Percentiles rank a stretch among this genome's conserved stretches.
phyloP scores from a whole-genome alignment of 441 rosid genomes.

The Sinapis alba region DNA sequence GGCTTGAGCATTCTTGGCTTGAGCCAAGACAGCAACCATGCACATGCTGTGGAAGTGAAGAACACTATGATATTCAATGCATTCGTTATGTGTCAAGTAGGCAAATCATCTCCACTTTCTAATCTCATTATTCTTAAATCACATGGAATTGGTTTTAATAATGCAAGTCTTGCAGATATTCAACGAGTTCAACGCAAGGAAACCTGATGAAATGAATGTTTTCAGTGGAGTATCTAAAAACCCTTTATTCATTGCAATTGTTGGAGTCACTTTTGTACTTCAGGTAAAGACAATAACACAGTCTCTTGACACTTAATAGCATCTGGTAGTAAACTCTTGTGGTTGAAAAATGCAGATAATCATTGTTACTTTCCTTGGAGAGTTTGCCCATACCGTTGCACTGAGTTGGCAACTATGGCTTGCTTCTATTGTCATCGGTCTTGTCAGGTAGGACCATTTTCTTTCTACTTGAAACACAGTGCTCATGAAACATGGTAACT shows the following conservation, averaged over 20 bases:
- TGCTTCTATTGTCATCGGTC: constrained; percentile 61
- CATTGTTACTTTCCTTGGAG: constrained; percentile 82
- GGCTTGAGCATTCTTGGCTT: constrained; percentile 65
- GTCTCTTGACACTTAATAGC: not conserved
- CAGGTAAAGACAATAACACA: constrained; percentile 54
- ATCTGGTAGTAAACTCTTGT: constrained; percentile 22
- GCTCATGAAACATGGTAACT: constrained; percentile 5
- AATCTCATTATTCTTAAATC: not conserved
- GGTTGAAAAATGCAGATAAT: constrained; percentile 55
- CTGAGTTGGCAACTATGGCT: constrained; percentile 83
- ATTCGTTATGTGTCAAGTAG: constrained; percentile 90
- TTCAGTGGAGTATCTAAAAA: constrained; percentile 78
- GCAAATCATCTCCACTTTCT: constrained; percentile 12
- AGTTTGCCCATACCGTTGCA: constrained; percentile 69
- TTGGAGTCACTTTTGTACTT: constrained; percentile 67
- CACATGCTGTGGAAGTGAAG: constrained; percentile 64
- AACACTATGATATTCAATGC: constrained; percentile 93
- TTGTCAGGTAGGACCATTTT: constrained; percentile 64
- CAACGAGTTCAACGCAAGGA: constrained; percentile 96
- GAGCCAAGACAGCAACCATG: constrained; percentile 43
- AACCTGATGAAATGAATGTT: constrained; percentile 87
- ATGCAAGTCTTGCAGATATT: constrained; percentile 60
- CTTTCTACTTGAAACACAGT: not conserved
- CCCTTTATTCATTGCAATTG: constrained; percentile 71
- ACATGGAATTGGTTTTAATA: constrained; percentile 12